Evolutionary conservation across 148 eudicot genomes (phyloP).

Genomic region (Vaccinium macrocarpon): DNA sequence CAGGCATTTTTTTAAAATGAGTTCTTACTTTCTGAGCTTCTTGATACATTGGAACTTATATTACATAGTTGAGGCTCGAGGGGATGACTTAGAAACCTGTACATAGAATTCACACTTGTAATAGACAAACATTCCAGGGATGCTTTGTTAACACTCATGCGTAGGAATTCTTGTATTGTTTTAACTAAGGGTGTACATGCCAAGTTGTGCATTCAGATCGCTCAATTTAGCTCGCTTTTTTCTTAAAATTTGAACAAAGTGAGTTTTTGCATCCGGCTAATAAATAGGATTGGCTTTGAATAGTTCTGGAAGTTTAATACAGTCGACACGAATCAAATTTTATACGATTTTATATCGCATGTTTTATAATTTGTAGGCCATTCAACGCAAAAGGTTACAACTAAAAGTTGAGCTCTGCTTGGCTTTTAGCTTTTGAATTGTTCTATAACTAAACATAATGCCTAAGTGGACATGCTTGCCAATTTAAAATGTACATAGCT

Average conservation of each 20-base stretch:
- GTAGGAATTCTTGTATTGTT: no score
- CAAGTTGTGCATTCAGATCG: background rate
- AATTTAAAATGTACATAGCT: background rate
- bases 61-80: background rate
- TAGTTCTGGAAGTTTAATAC: background rate
- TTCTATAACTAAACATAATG: background rate
- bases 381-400: no score
- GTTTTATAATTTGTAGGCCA: no score
- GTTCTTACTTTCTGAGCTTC: conserved; percentile 12
- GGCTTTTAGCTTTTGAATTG: background rate
- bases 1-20: conserved; percentile 1
- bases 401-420: background rate
- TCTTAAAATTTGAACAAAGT: no score
- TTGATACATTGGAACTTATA: background rate
- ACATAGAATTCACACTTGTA: background rate
- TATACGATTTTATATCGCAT: no score
- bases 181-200: background rate
- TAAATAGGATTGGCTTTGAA: background rate
- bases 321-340: background rate
- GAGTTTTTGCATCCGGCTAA: background rate
- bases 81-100: conserved; percentile 3
- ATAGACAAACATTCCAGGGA: conserved; percentile 7
- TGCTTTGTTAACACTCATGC: background rate
- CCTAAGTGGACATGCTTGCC: background rate
- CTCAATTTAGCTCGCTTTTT: background rate